Evolutionary conservation across 768 basidiomycete genomes (phyloP).

Genomic region (Astraeus odoratus): DNA sequence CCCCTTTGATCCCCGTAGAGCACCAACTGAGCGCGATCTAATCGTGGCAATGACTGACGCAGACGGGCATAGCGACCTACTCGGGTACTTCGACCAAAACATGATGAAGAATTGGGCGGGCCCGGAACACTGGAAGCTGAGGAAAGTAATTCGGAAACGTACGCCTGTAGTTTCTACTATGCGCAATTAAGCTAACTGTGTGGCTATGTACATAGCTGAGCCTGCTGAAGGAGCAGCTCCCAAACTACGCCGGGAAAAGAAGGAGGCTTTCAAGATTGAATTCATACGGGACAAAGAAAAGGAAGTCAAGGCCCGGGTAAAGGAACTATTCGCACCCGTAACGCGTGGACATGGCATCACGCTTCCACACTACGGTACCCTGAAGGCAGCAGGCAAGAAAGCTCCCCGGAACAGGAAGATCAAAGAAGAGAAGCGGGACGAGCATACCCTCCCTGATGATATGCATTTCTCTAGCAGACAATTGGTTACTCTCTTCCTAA

Average conservation of each 20-base stretch:
- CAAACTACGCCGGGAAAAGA: slow-evolving; percentile 60
- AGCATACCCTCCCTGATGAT: slow-evolving; percentile 86
- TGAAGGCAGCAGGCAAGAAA: slow-evolving; percentile 21
- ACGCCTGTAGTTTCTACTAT: slow-evolving; percentile 19
- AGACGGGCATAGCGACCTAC: slow-evolving; percentile 49
- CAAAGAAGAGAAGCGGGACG: slow-evolving; percentile 57
- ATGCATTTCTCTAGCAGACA: slow-evolving; percentile 95
- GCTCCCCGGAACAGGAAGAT: slow-evolving; percentile 41
- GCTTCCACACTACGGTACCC: slow-evolving; percentile 45
- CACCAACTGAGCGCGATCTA: slow-evolving; percentile 70
- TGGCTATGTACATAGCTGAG: slow-evolving; percentile 31
- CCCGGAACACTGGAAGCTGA: slow-evolving; percentile 96
- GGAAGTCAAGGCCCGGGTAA: slow-evolving; percentile 51
- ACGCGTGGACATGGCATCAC: slow-evolving; percentile 66
- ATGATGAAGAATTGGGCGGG: slow-evolving; percentile 97
- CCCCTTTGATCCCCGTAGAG: slow-evolving; percentile 81
- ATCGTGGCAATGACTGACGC: slow-evolving; percentile 80
- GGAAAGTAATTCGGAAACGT: slow-evolving; percentile 77
- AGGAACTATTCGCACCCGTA: slow-evolving; percentile 73
- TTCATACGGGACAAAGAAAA: slow-evolving; percentile 59
- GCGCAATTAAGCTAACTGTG: slow-evolving; percentile 1
- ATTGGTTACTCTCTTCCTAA: slow-evolving; percentile 87
- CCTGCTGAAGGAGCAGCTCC: slow-evolving; percentile 43
- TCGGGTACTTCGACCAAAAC: slow-evolving; percentile 87
- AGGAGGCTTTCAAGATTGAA: slow-evolving; percentile 79